Conservation (phyloP, 257 asterid species). For the Paulownia fortunei region DNA sequence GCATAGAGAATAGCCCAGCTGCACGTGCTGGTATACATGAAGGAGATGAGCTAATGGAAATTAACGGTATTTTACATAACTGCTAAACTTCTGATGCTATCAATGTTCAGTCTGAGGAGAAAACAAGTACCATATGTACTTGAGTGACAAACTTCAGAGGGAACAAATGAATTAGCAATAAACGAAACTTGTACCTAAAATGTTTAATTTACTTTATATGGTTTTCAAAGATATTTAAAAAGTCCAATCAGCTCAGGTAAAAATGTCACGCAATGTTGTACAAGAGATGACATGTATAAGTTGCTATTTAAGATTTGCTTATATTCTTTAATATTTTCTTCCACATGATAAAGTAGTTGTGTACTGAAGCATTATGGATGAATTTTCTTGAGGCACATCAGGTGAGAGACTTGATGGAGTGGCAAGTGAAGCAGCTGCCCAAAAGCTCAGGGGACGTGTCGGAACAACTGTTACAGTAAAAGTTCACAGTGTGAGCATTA, state of each 20-base stretch:
- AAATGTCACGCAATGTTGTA: background rate
- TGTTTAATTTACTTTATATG: background rate
- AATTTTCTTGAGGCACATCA: slow-evolving; percentile 33
- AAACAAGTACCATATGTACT: too few relatives aligned
- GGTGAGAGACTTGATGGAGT: slow-evolving; percentile 86
- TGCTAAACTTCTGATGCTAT: slow-evolving; percentile 19
- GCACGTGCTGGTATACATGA: slow-evolving; percentile 95
- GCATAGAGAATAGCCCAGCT: slow-evolving; percentile 91
- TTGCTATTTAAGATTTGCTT: background rate
- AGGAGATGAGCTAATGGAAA: slow-evolving; percentile 92
- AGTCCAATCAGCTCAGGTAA: background rate
- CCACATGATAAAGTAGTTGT: background rate
- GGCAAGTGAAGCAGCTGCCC: slow-evolving; percentile 90
- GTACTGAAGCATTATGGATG: background rate
- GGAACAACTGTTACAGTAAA: slow-evolving; percentile 87
- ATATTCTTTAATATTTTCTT: background rate
- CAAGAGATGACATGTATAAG: too few relatives aligned
- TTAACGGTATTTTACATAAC: slow-evolving; percentile 58
- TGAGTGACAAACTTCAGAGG: too few relatives aligned
- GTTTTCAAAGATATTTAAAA: too few relatives aligned
- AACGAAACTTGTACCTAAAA: background rate
- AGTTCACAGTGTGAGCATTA: slow-evolving; percentile 69
- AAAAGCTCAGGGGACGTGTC: slow-evolving; percentile 87
- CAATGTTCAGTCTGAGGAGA: slow-evolving; percentile 4
- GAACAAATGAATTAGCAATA: background rate